Conservation (phyloP, 257 asterid species). For the Fraxinus excelsior region DNA sequence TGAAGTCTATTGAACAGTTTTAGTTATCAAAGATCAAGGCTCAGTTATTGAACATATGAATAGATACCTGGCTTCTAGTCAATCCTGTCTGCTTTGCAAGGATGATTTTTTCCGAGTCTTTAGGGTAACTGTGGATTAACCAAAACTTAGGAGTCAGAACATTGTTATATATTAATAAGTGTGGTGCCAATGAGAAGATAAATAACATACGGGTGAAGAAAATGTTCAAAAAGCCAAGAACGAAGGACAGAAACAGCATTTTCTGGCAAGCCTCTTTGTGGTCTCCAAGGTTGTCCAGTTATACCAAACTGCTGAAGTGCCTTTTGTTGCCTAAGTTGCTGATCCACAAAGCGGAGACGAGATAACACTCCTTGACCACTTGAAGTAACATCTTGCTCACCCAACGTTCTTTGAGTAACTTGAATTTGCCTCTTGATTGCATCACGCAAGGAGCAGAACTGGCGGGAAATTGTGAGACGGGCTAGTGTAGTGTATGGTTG, state of each 20-base stretch:
- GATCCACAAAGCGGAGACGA: conserved; percentile 67
- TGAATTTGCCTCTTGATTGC: conserved; percentile 67
- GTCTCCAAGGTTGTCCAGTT: conserved; percentile 85
- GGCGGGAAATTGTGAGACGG: conserved; percentile 64
- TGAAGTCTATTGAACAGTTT: too few relatives aligned
- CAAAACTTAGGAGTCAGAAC: conserved; percentile 12
- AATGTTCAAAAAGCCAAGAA: conserved; percentile 94
- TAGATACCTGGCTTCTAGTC: conserved; percentile 70
- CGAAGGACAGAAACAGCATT: conserved; percentile 77
- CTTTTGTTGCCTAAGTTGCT: conserved; percentile 67
- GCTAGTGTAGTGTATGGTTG: conserved; percentile 69
- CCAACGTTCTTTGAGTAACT: conserved; percentile 48
- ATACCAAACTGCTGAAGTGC: conserved; percentile 66
- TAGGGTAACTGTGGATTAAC: conserved; percentile 59
- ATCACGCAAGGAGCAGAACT: conserved; percentile 60
- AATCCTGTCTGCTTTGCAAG: conserved; percentile 80
- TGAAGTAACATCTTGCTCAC: conserved; percentile 44
- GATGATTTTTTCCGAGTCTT: conserved; percentile 73
- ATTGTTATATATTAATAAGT: background rate
- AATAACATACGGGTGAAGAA: conserved; percentile 77
- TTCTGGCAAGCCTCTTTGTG: conserved; percentile 85
- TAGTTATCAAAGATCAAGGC: too few relatives aligned
- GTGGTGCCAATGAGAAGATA: background rate
- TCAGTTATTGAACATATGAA: background rate
- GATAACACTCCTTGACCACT: conserved; percentile 47